Evolutionary conservation across 257 asterid species (phyloP).

Genomic region (Anisodus acutangulus): DNA sequence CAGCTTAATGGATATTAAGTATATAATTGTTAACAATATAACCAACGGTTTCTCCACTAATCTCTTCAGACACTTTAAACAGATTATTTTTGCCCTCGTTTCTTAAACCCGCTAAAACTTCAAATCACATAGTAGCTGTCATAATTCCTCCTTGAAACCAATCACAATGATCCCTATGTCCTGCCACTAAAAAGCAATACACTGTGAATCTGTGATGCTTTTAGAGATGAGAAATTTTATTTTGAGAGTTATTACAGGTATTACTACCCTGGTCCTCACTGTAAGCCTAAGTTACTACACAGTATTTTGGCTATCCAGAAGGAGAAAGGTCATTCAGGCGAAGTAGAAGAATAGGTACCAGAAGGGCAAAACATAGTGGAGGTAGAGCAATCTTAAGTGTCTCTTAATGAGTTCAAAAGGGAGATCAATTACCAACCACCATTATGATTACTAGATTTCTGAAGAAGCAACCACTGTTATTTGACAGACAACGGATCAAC

Average conservation of each 20-base stretch:
- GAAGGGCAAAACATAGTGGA: neutral
- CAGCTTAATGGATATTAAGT: neutral
- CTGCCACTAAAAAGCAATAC: neutral
- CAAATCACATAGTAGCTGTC: neutral
- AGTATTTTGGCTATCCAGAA: neutral
- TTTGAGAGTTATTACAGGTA: too few relatives aligned
- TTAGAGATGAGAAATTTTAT: too few relatives aligned
- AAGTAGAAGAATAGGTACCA: neutral
- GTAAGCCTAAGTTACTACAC: too few relatives aligned
- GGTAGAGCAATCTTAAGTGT: neutral
- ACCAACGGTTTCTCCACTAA: neutral
- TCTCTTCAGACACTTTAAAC: neutral
- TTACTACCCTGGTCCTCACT: too few relatives aligned
- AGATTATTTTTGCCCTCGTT: neutral
- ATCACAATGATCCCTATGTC: neutral
- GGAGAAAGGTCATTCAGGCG: neutral
- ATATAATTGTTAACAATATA: neutral
- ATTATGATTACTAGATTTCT: too few relatives aligned
- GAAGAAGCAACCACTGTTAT: too few relatives aligned
- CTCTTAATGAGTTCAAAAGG: neutral
- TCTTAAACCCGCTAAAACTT: neutral
- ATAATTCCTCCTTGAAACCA: neutral
- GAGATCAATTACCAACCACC: neutral
- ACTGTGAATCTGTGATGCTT: too few relatives aligned
- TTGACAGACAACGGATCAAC: neutral